These are phyloP conservation scores for Lotmaria passim DNA, from an alignment of 208 protist genomes.

Conservation along the genomic window DNA sequence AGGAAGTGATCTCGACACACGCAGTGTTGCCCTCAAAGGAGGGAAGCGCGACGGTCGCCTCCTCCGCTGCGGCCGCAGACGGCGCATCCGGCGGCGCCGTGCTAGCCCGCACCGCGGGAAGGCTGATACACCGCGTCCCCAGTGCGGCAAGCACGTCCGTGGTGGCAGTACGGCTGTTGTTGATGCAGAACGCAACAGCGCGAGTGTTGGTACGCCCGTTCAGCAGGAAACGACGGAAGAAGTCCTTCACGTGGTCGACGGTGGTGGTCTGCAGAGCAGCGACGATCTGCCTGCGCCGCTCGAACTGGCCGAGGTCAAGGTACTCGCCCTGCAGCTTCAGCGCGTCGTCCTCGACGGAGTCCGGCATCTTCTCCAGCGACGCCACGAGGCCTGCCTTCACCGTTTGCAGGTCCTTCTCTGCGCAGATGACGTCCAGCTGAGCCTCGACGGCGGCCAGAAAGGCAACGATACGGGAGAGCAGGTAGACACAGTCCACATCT, in stretches of 20 bases:
- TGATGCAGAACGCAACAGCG: conserved; percentile 52
- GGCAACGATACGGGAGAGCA: conserved; percentile 78
- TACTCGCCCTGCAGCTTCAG: conserved; percentile 38
- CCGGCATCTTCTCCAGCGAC: conserved; percentile 50
- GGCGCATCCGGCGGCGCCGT: conserved; percentile 13
- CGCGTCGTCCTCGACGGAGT: conserved; percentile 51
- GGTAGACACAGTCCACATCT: conserved; percentile 60
- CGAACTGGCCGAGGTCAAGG: conserved; percentile 35
- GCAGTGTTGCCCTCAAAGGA: conserved; percentile 25
- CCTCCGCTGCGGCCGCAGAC: background rate
- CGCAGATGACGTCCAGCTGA: conserved; percentile 47
- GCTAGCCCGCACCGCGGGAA: conserved; percentile 1
- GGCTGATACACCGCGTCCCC: conserved; percentile 10
- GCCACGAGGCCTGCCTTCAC: conserved; percentile 51
- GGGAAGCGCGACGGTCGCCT: conserved; percentile 35
- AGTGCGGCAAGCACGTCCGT: conserved; percentile 8
- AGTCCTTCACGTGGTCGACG: conserved; percentile 36
- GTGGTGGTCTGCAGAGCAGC: conserved; percentile 41
- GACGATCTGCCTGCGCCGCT: conserved; percentile 43
- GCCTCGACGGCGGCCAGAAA: conserved; percentile 59
- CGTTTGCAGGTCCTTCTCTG: conserved; percentile 33
- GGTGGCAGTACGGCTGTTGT: conserved; percentile 34
- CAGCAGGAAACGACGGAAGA: conserved; percentile 45
- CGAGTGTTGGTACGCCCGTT: conserved; percentile 42
- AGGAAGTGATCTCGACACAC: conserved; percentile 24